A percentile compares a stretch with the other conserved stretches of the same genome.
Evolutionary conservation across 2,329 filamentous ascomycete species (phyloP).

Genomic region (Lasiodiplodia gonubiensis): DNA sequence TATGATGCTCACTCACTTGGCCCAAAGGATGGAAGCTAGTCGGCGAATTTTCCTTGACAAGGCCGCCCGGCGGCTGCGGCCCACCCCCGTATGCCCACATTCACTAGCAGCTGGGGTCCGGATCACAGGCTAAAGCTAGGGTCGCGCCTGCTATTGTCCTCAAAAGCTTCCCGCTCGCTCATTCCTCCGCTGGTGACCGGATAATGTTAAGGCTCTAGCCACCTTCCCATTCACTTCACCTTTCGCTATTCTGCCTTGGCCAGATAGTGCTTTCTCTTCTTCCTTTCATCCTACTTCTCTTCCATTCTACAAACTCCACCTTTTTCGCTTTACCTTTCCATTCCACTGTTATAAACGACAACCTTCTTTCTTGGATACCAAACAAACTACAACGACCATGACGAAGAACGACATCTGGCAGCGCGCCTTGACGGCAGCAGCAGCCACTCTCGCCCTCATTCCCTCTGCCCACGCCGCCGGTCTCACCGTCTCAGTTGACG

Average conservation of each 20-base stretch:
- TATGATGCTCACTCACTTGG: neutral
- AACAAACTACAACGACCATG: neutral
- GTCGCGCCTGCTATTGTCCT: constrained; percentile 2
- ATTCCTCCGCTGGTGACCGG: neutral
- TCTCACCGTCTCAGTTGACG: neutral
- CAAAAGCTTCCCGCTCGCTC: neutral
- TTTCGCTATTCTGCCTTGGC: constrained; percentile 1
- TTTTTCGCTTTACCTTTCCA: neutral
- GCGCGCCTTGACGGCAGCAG: constrained; percentile 19
- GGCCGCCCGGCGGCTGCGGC: constrained; percentile 5
- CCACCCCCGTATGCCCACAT: neutral
- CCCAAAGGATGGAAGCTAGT: neutral
- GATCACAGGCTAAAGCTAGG: neutral
- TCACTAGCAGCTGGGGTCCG: too few relatives aligned
- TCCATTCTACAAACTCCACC: neutral
- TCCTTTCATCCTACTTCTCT: neutral
- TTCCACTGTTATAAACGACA: neutral
- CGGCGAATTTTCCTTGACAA: neutral
- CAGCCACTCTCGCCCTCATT: neutral
- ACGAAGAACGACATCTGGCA: neutral
- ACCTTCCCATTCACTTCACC: constrained; percentile 4
- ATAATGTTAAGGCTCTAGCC: neutral
- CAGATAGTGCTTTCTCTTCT: constrained; percentile 10
- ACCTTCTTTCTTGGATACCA: constrained; percentile 8
- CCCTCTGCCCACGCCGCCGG: constrained; percentile 1